A percentile compares a stretch with the other conserved stretches of the same genome.
Evolutionary conservation across 78 protist species (phyloP).

Genomic region (Cavenderia fasciculata): DNA sequence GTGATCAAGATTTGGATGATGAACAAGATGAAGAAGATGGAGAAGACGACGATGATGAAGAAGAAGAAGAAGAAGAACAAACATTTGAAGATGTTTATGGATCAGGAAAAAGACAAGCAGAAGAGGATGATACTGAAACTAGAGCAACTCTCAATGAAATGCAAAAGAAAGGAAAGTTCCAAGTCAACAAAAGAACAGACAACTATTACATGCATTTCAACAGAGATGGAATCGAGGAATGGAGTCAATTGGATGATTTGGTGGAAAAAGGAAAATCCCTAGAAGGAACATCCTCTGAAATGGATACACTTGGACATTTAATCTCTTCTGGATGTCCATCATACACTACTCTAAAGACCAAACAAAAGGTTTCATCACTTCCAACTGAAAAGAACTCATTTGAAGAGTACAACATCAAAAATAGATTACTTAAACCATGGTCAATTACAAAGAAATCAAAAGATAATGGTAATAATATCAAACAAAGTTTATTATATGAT

Average conservation of each 20-base stretch:
- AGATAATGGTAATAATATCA: slow-evolving; percentile 34
- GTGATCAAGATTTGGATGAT: slow-evolving; percentile 4
- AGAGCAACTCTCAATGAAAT: background rate
- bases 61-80: background rate
- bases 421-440: slow-evolving; percentile 65
- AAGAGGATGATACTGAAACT: slow-evolving; percentile 7
- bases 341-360: background rate
- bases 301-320: slow-evolving; percentile 29
- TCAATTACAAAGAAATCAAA: slow-evolving; percentile 33
- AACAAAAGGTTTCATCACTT: background rate
- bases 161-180: background rate
- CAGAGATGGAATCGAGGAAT: background rate
- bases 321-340: slow-evolving; percentile 39
- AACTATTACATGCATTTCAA: slow-evolving; percentile 47
- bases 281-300: slow-evolving; percentile 18
- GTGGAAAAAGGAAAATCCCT: background rate
- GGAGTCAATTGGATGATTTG: slow-evolving; percentile 5
- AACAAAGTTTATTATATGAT: background rate
- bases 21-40: background rate
- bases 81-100: background rate
- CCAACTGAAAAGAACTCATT: slow-evolving; percentile 41
- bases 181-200: background rate
- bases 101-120: background rate
- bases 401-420: slow-evolving; percentile 47
- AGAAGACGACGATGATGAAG: slow-evolving; percentile 11